A percentile compares a stretch with the other conserved stretches of the same genome.
Conservation (phyloP, 371 early-diverging fungal species). For the Nosema muscidifuracis region DNA sequence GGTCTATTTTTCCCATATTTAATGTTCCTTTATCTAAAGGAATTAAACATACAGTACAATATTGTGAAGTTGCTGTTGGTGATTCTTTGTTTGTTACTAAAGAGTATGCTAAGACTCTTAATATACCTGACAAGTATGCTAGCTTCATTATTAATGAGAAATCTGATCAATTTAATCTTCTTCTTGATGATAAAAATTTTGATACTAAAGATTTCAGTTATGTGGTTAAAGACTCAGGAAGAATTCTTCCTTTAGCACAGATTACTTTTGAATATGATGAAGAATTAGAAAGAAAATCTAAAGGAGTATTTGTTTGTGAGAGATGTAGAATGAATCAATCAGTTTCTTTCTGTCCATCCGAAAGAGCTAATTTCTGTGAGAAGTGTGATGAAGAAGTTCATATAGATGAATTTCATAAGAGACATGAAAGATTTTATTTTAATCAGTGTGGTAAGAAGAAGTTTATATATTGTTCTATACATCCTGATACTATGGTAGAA, state of each 20-base stretch:
- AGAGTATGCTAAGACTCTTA: conserved; percentile 55
- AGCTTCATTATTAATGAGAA: conserved; percentile 48
- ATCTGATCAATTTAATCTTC: not conserved
- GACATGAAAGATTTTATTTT: conserved; percentile 61
- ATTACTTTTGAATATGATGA: conserved; percentile 62
- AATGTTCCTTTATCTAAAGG: conserved; percentile 50
- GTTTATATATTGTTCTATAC: conserved; percentile 59
- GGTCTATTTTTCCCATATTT: conserved; percentile 49
- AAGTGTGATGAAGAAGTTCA: conserved; percentile 62
- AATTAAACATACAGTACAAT: conserved; percentile 55
- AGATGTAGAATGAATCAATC: conserved; percentile 48
- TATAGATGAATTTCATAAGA: conserved; percentile 55
- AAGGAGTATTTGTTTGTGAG: conserved; percentile 56
- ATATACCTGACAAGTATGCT: conserved; percentile 55
- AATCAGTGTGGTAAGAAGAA: conserved; percentile 56
- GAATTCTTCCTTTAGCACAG: conserved; percentile 58
- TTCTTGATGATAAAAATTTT: conserved; percentile 17
- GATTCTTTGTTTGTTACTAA: conserved; percentile 53
- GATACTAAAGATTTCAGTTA: conserved; percentile 42
- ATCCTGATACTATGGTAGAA: conserved; percentile 54
- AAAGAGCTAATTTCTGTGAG: conserved; percentile 61
- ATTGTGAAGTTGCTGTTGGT: conserved; percentile 62
- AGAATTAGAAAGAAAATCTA: conserved; percentile 53
- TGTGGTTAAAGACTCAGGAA: conserved; percentile 57
- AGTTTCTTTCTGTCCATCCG: conserved; percentile 62